phyloP scores from a whole-genome alignment of 352 stramenopile species.

The Aphanomyces cochlioides region DNA sequence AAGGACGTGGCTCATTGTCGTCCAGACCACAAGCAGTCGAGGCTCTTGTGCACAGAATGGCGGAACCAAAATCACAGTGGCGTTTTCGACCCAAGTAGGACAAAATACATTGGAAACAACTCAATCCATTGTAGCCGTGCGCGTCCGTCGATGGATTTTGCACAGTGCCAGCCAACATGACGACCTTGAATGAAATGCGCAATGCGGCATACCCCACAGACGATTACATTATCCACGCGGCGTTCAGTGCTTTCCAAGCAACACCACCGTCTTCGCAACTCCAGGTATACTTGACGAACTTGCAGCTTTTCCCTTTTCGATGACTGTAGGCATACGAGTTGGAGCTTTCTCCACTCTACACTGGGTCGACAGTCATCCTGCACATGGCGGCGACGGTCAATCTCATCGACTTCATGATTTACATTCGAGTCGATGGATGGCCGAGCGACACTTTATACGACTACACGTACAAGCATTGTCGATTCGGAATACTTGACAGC shows the following conservation, averaged over 20 bases:
- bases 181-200: neutral
- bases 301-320: neutral
- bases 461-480: conserved; percentile 35
- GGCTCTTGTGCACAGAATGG: neutral
- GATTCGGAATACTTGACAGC: neutral
- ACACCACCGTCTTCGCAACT: neutral
- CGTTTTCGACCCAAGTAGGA: neutral
- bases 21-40: neutral
- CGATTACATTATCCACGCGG: conserved; percentile 15
- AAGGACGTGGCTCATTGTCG: neutral
- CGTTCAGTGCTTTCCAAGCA: conserved; percentile 5
- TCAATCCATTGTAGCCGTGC: neutral
- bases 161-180: neutral
- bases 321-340: conserved; percentile 28
- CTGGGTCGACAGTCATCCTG: conserved; percentile 35
- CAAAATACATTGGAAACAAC: neutral
- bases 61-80: neutral
- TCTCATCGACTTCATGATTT: conserved; percentile 31
- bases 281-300: neutral
- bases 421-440: conserved; percentile 35
- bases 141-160: neutral
- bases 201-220: neutral
- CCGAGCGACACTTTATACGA: conserved; percentile 34
- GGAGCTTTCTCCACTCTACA: conserved; percentile 34
- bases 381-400: conserved; percentile 32